Evolutionary conservation across 2,329 filamentous ascomycete genomes (phyloP).

Genomic region (Penicillium nordicum): DNA sequence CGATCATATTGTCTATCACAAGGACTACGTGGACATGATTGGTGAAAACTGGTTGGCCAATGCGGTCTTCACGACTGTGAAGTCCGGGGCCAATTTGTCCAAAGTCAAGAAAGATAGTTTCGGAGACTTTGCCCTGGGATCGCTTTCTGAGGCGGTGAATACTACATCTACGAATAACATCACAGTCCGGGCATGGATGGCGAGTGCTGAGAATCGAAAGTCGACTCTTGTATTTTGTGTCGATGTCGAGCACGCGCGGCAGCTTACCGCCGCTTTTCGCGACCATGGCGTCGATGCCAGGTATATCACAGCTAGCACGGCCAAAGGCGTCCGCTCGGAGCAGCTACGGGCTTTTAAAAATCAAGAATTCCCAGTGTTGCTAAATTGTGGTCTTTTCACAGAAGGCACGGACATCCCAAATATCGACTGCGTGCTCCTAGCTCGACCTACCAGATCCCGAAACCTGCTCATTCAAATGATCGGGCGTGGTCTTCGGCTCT

Average conservation of each 20-base stretch:
- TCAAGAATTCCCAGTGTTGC: constrained; percentile 75
- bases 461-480: constrained; percentile 98
- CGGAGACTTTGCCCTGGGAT: constrained; percentile 75
- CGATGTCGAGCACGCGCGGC: constrained; percentile 75
- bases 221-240: constrained; percentile 95
- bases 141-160: constrained; percentile 81
- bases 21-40: constrained; percentile 77
- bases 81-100: constrained; percentile 75
- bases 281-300: constrained; percentile 74
- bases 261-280: constrained; percentile 73
- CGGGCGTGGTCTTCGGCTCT: constrained; percentile 81
- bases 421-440: constrained; percentile 87
- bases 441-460: constrained; percentile 83
- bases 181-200: constrained; percentile 80
- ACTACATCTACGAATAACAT: constrained; percentile 76
- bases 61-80: constrained; percentile 90
- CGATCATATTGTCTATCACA: constrained; percentile 95
- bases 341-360: constrained; percentile 72
- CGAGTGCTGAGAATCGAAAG: constrained; percentile 67
- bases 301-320: constrained; percentile 81
- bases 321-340: constrained; percentile 63
- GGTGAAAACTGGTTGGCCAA: constrained; percentile 87
- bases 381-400: constrained; percentile 96
- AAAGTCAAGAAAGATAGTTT: constrained; percentile 60
- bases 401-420: constrained; percentile 98